Conservation (phyloP, 495 filamentous ascomycete genomes). For the Darksidea phi region DNA sequence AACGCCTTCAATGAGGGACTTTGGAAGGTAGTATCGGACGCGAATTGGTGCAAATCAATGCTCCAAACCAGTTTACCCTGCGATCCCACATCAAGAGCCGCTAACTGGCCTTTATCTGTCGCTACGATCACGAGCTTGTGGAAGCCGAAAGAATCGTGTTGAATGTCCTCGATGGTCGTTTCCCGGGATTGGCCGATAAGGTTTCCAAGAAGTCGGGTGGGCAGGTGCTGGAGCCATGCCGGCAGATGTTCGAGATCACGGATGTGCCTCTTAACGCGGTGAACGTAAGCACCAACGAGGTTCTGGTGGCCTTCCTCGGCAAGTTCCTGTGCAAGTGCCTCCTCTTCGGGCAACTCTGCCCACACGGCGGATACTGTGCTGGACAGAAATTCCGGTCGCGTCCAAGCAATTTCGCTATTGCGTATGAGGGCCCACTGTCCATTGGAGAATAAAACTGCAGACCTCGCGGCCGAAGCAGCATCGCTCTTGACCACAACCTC, state of each 20-base stretch:
- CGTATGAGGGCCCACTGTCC: constrained; percentile 83
- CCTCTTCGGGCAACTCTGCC: constrained; percentile 65
- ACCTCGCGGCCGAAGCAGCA: constrained; percentile 70
- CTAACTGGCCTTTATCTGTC: constrained; percentile 74
- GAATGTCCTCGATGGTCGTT: constrained; percentile 53
- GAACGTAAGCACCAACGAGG: constrained; percentile 74
- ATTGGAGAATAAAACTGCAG: constrained; percentile 62
- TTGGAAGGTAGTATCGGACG: constrained; percentile 57
- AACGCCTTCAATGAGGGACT: constrained; percentile 19
- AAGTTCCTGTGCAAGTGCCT: constrained; percentile 74
- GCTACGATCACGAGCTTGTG: constrained; percentile 78
- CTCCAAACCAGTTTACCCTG: constrained; percentile 76
- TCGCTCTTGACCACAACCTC: constrained; percentile 72
- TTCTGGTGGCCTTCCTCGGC: constrained; percentile 84
- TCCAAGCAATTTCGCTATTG: constrained; percentile 79
- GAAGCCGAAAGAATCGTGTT: constrained; percentile 81
- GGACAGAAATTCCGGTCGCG: constrained; percentile 75
- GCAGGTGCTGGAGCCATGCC: constrained; percentile 54
- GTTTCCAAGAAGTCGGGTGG: constrained; percentile 59
- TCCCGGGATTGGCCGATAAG: constrained; percentile 55
- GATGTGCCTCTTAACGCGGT: constrained; percentile 79
- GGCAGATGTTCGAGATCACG: constrained; percentile 79
- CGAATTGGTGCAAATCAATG: constrained; percentile 56
- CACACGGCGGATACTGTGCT: constrained; percentile 73
- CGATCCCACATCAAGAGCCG: constrained; percentile 73